Percentiles rank a stretch among this genome's conserved stretches.
Conservation (phyloP, 2,329 filamentous ascomycete species). For the Aspergillus versicolor region DNA sequence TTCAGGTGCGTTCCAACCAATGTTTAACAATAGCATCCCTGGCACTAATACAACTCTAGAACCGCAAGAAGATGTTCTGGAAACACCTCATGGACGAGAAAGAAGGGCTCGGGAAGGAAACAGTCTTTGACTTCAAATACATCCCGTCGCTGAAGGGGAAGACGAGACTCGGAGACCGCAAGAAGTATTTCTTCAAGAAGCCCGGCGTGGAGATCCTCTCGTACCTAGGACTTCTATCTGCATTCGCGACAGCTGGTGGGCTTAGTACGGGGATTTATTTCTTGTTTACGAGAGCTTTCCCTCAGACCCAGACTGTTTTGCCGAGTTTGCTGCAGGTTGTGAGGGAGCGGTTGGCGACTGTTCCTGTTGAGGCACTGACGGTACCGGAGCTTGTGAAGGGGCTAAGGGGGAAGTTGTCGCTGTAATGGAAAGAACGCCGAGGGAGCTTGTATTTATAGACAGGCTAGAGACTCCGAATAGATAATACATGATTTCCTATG, state of each 20-base stretch:
- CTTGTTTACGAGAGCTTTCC: background rate
- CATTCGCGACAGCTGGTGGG: conserved; percentile 10
- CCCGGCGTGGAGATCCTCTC: conserved; percentile 24
- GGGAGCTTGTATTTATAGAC: too few species aligned
- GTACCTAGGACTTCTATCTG: conserved; percentile 21
- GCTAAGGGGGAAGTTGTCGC: background rate
- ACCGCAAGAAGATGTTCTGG: conserved; percentile 55
- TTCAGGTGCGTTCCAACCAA: conserved; percentile 38
- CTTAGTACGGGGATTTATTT: background rate
- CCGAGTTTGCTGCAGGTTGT: background rate
- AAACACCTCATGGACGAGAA: conserved; percentile 61
- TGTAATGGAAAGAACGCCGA: background rate
- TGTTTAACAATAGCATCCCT: too few species aligned
- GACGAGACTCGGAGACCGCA: conserved; percentile 22
- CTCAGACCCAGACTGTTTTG: background rate
- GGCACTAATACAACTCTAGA: conserved; percentile 7
- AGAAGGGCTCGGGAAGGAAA: conserved; percentile 62
- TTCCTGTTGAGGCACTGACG: background rate
- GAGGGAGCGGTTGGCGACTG: background rate
- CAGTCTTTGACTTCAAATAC: conserved; percentile 70
- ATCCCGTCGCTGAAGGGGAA: conserved; percentile 22
- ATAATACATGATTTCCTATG: too few species aligned
- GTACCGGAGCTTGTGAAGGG: background rate
- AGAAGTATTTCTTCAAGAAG: conserved; percentile 20
- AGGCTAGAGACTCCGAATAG: too few species aligned